Conservation (phyloP, 768 basidiomycete genomes). For the Chalciporus chontae region DNA sequence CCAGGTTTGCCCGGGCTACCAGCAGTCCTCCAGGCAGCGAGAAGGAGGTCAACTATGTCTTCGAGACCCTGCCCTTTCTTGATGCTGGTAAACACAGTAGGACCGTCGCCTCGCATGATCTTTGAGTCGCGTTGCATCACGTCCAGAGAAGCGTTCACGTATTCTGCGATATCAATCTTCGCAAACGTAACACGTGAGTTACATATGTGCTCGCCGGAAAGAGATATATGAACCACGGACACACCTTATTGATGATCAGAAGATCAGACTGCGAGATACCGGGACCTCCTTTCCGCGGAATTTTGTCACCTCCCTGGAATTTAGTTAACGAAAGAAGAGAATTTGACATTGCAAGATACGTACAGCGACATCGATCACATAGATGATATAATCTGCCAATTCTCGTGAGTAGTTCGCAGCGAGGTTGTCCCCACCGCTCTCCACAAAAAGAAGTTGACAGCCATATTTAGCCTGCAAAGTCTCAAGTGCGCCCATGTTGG, state of each 20-base stretch:
- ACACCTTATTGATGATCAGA: constrained; percentile 90
- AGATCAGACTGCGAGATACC: constrained; percentile 97
- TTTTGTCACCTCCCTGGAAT: constrained; percentile 90
- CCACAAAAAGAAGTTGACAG: constrained; percentile 90
- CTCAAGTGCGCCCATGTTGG: constrained; percentile 95
- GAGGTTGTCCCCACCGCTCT: constrained; percentile 95
- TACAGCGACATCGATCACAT: constrained; percentile 85
- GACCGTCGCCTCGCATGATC: constrained; percentile 91
- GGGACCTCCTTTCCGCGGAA: constrained; percentile 96
- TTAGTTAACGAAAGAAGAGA: constrained; percentile 2
- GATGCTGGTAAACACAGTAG: constrained; percentile 88
- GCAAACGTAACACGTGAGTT: not conserved
- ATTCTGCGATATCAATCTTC: constrained; percentile 89
- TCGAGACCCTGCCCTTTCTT: constrained; percentile 75
- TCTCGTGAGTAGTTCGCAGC: constrained; percentile 97
- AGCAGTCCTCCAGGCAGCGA: constrained; percentile 85
- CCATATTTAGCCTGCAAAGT: constrained; percentile 87
- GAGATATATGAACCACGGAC: not conserved
- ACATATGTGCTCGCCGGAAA: not conserved
- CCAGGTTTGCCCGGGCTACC: constrained; percentile 66
- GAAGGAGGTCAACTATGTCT: constrained; percentile 75
- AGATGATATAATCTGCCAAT: constrained; percentile 96
- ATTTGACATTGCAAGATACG: constrained; percentile 19
- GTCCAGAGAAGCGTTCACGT: constrained; percentile 89
- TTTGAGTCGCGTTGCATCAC: constrained; percentile 95